Base-by-base conservation (phyloP, 1,284 basidiomycete species). In the Thecaphora thlaspeos region DNA sequence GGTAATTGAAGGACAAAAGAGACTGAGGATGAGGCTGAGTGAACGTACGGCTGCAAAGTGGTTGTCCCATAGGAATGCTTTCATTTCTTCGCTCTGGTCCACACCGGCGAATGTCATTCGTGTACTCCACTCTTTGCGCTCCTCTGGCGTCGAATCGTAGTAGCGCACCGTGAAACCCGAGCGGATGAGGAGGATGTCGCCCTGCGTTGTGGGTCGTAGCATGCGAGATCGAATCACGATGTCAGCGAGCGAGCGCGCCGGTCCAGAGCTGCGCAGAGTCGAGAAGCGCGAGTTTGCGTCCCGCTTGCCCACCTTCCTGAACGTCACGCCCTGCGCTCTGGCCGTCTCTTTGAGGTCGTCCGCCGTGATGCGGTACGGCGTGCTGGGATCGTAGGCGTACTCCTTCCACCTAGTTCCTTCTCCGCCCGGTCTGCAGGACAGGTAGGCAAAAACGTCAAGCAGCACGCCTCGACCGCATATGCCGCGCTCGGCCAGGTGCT, bases 391-490 rank as follows among this genome's bases (percentile, higher is more conserved):
- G 65, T 65, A 71, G 1, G 53, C 62, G 37, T 64, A 48, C 5
- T 23, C 30, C 11, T 41, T 12, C 62, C 62, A 65, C 2, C 46
- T 47, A 43, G 44, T 56, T 4, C 23, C 1, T 21, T 64, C 56
- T 7, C 48, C 49, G 4, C 46, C 52, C 3, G 52, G 49, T 17
- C 45, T 18, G 2, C 51, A 57, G 1, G 58, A 61, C 15, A 71
- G 51, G 38, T 71, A 58, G 60, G 70, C 67, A 68, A 77, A 77
- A 14, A 88, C 77, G 73, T 88, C 87, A 28, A 88, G 80, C 17
- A 88, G 75, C 36, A 88, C 85, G 18, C 85, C 87, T 3, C 87
- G 82, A 0, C 87, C 86, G 48, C 84, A 86, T 48, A 88, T 88
- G 1, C 87, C 87, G 62, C 88, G 87, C 26, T 84, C 81, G 0